Base-by-base conservation (phyloP, 768 basidiomycete species). In the Collybia nuda region DNA sequence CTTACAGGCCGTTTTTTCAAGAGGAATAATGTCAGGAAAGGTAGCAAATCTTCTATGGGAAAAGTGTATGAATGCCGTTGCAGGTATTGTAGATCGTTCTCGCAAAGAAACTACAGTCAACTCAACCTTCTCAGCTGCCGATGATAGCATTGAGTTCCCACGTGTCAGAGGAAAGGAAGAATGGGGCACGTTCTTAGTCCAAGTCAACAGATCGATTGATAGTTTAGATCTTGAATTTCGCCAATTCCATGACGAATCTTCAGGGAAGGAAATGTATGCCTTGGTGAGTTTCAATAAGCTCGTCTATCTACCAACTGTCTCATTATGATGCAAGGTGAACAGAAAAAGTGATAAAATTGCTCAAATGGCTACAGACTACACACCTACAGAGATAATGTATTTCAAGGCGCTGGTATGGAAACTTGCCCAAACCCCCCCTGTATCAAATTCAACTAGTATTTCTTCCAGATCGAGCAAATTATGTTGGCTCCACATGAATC, bases 391-490 rank as follows among this genome's bases (percentile, higher is more conserved):
- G 66, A 93, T 94, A 45, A 75, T 83, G 0, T 94, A 83, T 69
- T 94, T 93, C 76, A 92, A 86, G 69, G 82, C 83, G 3, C 73
- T 94, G 52, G 93, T 92, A 61, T 51, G 86, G 69, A 32, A 3
- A 32, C 32, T 3, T 32, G 12, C 3, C 32, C 32, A 11, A 11
- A 32, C 2, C 12, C 7, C 6, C 9, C 32, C 12, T 11, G 14
- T 26, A 7, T 26, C 24, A 4, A 7, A 9, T 32, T 11, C 32
- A 23, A 47, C 15, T 32, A 47, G 47, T 50, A 28, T 18, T 19
- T 4, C n/a, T n/a, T n/a, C n/a, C 57, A 95, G 93, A 78, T 95
- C 36, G 89, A 93, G 60, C 86, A 88, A 67, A 93, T 96, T 58
- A 87, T 94, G 80, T 74, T 86, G 15, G 89, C 92, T 6, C 83